These are phyloP conservation scores for Funneliformis caledonium DNA, from an alignment of 371 early-diverging fungal species.

Conservation along the genomic window DNA sequence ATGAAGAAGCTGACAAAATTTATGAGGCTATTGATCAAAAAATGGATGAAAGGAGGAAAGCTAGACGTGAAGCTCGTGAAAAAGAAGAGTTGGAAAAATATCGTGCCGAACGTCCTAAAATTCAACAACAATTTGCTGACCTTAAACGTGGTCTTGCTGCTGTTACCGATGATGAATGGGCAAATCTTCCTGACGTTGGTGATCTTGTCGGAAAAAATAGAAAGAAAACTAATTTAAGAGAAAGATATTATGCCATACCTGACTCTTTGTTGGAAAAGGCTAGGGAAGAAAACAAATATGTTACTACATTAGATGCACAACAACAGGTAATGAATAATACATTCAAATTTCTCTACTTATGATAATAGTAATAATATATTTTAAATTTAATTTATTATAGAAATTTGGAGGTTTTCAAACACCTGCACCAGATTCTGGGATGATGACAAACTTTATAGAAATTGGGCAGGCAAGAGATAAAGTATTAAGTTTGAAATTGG, in stretches of 20 bases:
- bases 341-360: neutral
- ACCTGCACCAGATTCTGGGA: slow-evolving; percentile 56
- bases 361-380: slow-evolving; percentile 20
- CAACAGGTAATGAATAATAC: slow-evolving; percentile 47
- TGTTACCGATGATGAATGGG: slow-evolving; percentile 90
- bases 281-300: slow-evolving; percentile 58
- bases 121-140: slow-evolving; percentile 92
- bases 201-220: slow-evolving; percentile 86
- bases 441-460: slow-evolving; percentile 86
- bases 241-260: slow-evolving; percentile 80
- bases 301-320: slow-evolving; percentile 61
- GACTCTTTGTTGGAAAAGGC: slow-evolving; percentile 82
- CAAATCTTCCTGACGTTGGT: slow-evolving; percentile 88
- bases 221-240: slow-evolving; percentile 64
- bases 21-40: slow-evolving; percentile 89
- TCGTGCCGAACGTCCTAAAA: slow-evolving; percentile 66
- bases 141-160: slow-evolving; percentile 80
- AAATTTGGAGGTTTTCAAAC: slow-evolving; percentile 55
- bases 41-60: slow-evolving; percentile 88
- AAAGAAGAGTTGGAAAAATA: slow-evolving; percentile 60
- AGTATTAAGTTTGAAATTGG: slow-evolving; percentile 86
- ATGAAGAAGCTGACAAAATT: slow-evolving; percentile 95
- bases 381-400: slow-evolving; percentile 17
- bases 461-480: slow-evolving; percentile 94
- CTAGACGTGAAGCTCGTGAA: slow-evolving; percentile 71